These are phyloP conservation scores for Corinectria fuckeliana DNA, from an alignment of 2,329 filamentous ascomycete genomes.

Conservation along the genomic window DNA sequence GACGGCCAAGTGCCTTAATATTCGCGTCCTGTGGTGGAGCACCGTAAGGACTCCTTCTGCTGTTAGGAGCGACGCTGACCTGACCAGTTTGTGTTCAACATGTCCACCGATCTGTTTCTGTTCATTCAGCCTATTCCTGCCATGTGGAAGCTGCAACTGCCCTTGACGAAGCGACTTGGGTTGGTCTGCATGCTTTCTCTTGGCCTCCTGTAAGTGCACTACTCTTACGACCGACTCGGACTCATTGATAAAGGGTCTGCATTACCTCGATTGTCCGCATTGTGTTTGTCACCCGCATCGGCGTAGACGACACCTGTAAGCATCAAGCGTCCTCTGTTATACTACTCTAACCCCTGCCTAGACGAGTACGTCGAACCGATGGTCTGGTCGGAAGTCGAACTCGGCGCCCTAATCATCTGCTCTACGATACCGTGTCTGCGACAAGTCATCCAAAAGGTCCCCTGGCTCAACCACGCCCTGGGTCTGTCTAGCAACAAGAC, in stretches of 20 bases:
- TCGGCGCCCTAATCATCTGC: constrained; percentile 42
- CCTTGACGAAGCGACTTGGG: constrained; percentile 37
- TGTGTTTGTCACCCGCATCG: constrained; percentile 33
- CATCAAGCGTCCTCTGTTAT: neutral
- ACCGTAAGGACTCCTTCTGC: constrained; percentile 32
- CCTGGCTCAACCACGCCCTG: constrained; percentile 38
- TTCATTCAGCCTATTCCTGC: constrained; percentile 47
- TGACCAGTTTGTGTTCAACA: constrained; percentile 42
- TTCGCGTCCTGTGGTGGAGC: constrained; percentile 42
- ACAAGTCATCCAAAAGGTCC: constrained; percentile 39
- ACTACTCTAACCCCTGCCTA: constrained; percentile 4
- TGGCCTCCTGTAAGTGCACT: constrained; percentile 32
- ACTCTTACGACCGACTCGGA: neutral
- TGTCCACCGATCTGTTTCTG: constrained; percentile 45
- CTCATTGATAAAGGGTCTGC: constrained; percentile 28
- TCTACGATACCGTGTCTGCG: constrained; percentile 42
- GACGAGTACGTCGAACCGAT: constrained; percentile 37
- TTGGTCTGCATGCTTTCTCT: constrained; percentile 39
- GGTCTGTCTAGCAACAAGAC: constrained; percentile 34
- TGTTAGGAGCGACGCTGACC: neutral
- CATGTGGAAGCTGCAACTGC: constrained; percentile 45
- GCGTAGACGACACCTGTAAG: constrained; percentile 36
- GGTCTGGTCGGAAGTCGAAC: constrained; percentile 42
- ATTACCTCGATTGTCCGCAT: constrained; percentile 39
- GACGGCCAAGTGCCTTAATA: constrained; percentile 35